A percentile compares a stretch with the other conserved stretches of the same genome.
Conservation (phyloP, 2,329 filamentous ascomycete genomes). For the Ophiobolus disseminans region DNA sequence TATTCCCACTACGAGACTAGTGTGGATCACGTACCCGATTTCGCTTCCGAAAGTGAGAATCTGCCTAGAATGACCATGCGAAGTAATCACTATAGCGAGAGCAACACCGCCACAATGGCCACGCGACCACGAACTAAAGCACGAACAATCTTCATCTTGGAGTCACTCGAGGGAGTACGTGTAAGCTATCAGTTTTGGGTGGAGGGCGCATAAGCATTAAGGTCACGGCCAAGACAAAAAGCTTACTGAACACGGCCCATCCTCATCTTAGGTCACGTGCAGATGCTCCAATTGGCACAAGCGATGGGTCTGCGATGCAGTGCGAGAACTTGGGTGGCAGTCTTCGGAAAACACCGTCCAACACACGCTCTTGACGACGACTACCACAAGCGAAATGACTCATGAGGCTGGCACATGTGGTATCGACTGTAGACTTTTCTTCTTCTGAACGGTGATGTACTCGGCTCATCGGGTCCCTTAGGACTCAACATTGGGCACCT, state of each 20-base stretch:
- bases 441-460: too few relatives aligned
- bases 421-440: too few relatives aligned
- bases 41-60: too few relatives aligned
- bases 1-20: too few relatives aligned
- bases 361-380: background rate
- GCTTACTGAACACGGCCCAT: conserved; percentile 11
- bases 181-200: background rate
- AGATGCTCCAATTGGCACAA: background rate
- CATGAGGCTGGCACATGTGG: too few relatives aligned
- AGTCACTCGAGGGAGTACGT: background rate
- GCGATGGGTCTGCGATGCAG: background rate
- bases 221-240: conserved; percentile 12
- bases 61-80: too few relatives aligned
- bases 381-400: background rate
- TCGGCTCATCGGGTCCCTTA: too few relatives aligned
- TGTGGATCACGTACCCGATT: too few relatives aligned
- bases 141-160: background rate
- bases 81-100: background rate
- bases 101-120: background rate
- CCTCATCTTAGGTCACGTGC: background rate
- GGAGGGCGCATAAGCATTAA: conserved; percentile 2
- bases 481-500: too few relatives aligned
- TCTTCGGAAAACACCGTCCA: background rate
- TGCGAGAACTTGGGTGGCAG: background rate
- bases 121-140: background rate